Conservation (phyloP, 148 eudicot species). For the Beta vulgaris region DNA sequence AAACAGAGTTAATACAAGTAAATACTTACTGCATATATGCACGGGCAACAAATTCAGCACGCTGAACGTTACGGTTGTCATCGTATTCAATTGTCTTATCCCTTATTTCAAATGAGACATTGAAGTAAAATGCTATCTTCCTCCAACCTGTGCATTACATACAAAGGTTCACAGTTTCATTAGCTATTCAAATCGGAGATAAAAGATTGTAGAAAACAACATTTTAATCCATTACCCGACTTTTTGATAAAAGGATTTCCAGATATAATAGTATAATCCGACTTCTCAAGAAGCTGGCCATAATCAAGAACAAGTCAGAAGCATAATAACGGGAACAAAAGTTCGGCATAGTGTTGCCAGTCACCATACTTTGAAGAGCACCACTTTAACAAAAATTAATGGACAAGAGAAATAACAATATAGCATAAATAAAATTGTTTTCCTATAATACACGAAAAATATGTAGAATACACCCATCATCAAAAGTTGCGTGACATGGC, state of each 20-base stretch:
- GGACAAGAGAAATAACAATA: background rate
- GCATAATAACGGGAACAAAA: background rate
- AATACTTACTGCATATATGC: constrained; percentile 87
- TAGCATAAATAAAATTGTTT: too few relatives aligned
- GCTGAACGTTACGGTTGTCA: constrained; percentile 77
- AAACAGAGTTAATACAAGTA: background rate
- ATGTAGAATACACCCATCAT: background rate
- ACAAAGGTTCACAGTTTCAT: background rate
- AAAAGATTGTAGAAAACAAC: background rate
- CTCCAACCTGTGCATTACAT: constrained; percentile 68
- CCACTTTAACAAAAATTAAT: background rate
- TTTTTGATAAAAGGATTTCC: constrained; percentile 85
- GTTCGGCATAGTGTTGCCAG: background rate
- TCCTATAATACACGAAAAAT: too few relatives aligned
- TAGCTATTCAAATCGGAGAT: background rate
- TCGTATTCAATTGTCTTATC: constrained; percentile 91
- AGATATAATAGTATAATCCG: constrained; percentile 74
- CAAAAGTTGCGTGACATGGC: background rate
- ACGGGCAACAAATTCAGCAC: constrained; percentile 90
- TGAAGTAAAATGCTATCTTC: constrained; percentile 94
- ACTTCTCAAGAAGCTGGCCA: constrained; percentile 78
- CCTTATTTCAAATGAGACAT: constrained; percentile 82
- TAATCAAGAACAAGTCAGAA: background rate
- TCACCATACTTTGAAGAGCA: background rate
- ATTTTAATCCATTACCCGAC: constrained; percentile 48